Evolutionary conservation across 768 basidiomycete genomes (phyloP).

Genomic region (Scleroderma citrinum): DNA sequence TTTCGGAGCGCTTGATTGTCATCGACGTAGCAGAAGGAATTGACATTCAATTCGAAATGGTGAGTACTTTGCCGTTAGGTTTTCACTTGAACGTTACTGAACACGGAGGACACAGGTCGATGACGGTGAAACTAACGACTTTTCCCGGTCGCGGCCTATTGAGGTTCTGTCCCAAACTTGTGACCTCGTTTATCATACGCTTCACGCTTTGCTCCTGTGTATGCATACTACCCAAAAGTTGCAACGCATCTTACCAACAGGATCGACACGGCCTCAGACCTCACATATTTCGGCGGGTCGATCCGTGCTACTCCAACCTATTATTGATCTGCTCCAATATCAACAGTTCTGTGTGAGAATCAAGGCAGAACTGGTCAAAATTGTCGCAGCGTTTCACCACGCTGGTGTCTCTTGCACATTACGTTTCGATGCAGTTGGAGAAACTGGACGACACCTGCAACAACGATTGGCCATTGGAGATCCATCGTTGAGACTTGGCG

Average conservation of each 20-base stretch:
- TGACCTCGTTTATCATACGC: conserved; percentile 60
- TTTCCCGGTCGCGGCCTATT: conserved; percentile 7
- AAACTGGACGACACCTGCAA: conserved; percentile 57
- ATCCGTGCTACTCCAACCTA: conserved; percentile 60
- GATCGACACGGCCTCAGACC: conserved; percentile 21
- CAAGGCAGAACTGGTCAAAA: conserved; percentile 48
- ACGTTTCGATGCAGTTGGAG: conserved; percentile 59
- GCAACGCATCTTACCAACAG: conserved; percentile 29
- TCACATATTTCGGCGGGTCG: conserved; percentile 12
- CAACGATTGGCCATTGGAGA: conserved; percentile 37
- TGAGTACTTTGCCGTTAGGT: conserved; percentile 30
- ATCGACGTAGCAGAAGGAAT: conserved; percentile 70
- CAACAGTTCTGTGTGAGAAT: conserved; percentile 65
- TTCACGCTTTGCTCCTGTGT: conserved; percentile 61
- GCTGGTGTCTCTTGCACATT: conserved; percentile 54
- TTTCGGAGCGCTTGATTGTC: conserved; percentile 71
- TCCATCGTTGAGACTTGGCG: conserved; percentile 44
- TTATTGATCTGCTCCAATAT: conserved; percentile 79
- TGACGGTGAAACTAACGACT: conserved; percentile 14
- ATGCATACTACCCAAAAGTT: conserved; percentile 47
- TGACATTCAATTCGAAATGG: conserved; percentile 70
- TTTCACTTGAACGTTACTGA: not conserved
- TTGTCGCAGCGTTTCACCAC: conserved; percentile 40
- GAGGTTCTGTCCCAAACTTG: conserved; percentile 36
- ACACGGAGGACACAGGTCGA: conserved; percentile 30